These are phyloP conservation scores for Gilbertella persicaria DNA, from an alignment of 371 early-diverging fungal species.

Conservation along the genomic window DNA sequence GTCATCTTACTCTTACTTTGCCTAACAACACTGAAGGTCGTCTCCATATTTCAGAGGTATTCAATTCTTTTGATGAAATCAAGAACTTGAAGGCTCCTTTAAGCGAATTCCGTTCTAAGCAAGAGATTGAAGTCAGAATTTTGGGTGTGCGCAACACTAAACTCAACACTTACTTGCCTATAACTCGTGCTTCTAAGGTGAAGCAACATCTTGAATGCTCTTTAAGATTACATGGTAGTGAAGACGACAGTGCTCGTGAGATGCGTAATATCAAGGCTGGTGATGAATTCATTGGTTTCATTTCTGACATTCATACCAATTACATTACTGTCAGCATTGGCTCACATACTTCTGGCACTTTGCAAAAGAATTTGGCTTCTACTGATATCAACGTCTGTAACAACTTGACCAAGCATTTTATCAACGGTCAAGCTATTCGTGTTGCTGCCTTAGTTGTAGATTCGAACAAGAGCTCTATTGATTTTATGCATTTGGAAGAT, in stretches of 20 bases:
- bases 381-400: conserved; percentile 44
- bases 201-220: conserved; percentile 32
- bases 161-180: conserved; percentile 60
- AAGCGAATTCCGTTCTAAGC: conserved; percentile 34
- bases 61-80: conserved; percentile 46
- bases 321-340: conserved; percentile 49
- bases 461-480: conserved; percentile 37
- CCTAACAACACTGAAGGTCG: conserved; percentile 70
- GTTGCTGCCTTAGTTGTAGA: conserved; percentile 55
- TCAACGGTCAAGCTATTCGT: conserved; percentile 58
- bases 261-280: conserved; percentile 52
- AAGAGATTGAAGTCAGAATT: conserved; percentile 58
- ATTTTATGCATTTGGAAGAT: conserved; percentile 36
- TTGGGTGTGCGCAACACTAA: conserved; percentile 66
- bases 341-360: conserved; percentile 44
- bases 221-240: conserved; percentile 17
- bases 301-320: conserved; percentile 49
- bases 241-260: conserved; percentile 16
- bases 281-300: conserved; percentile 54
- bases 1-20: conserved; percentile 63
- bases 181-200: conserved; percentile 48
- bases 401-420: conserved; percentile 52
- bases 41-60: conserved; percentile 66
- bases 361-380: conserved; percentile 51
- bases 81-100: conserved; percentile 45